phyloP scores from a whole-genome alignment of 225 moss, liverwort and hornwort genomes.

The Bryoerythrophyllum caledonicum region DNA sequence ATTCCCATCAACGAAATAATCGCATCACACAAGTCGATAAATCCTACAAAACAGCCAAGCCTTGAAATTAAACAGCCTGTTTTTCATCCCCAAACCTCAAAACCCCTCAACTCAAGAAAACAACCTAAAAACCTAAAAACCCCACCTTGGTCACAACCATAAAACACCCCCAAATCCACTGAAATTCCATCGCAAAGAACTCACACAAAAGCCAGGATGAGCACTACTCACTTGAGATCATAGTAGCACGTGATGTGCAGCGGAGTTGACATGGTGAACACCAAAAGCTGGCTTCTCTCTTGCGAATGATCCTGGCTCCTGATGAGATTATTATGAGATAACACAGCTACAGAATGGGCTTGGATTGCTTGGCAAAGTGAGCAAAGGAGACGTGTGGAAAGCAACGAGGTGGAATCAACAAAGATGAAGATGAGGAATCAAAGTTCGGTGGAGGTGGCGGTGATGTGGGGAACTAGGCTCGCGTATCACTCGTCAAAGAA shows the following conservation, averaged over 20 bases:
- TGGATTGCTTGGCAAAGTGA: too few relatives aligned
- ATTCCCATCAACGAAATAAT: constrained; percentile 18
- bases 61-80: not conserved
- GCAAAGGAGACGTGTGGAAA: too few relatives aligned
- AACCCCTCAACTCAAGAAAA: not conserved
- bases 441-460: too few relatives aligned
- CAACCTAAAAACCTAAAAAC: not conserved
- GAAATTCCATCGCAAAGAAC: not conserved
- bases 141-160: not conserved
- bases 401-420: too few relatives aligned
- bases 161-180: not conserved
- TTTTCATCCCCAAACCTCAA: not conserved
- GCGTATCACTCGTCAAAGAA: too few relatives aligned
- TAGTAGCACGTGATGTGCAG: constrained; percentile 43
- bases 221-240: constrained; percentile 30
- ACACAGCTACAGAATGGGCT: too few relatives aligned
- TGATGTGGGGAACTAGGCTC: too few relatives aligned
- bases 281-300: not conserved
- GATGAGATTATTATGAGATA: too few relatives aligned
- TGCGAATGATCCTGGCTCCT: not conserved
- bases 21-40: not conserved
- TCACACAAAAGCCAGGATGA: not conserved
- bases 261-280: constrained; percentile 34
- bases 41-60: constrained; percentile 8
- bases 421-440: too few relatives aligned